Percentiles rank a stretch among this genome's conserved stretches.
Conservation (phyloP, 1,284 basidiomycete species). For the Porogramme epimiltina region DNA sequence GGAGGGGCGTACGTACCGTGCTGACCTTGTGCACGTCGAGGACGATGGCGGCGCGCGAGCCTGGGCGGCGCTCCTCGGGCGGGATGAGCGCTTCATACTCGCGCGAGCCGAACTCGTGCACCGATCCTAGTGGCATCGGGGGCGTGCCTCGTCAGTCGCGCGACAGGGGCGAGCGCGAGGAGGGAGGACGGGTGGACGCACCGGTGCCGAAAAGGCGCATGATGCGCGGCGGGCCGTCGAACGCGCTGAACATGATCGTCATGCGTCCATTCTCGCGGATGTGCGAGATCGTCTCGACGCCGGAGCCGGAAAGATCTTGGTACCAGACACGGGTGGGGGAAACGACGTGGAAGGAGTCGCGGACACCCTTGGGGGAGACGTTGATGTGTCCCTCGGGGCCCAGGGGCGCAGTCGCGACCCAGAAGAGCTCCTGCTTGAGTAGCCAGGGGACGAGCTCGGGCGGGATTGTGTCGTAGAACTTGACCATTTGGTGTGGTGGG, state of each 20-base stretch:
- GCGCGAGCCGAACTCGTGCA: slow-evolving; percentile 55
- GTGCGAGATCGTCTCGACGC: slow-evolving; percentile 59
- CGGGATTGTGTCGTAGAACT: slow-evolving; percentile 53
- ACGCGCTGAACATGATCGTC: slow-evolving; percentile 56
- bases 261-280: slow-evolving; percentile 60
- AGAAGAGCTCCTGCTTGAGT: slow-evolving; percentile 54
- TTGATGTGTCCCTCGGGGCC: slow-evolving; percentile 53
- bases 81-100: slow-evolving; percentile 51
- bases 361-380: slow-evolving; percentile 55
- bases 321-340: slow-evolving; percentile 55
- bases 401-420: slow-evolving; percentile 60
- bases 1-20: slow-evolving; percentile 43
- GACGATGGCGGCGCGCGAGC: slow-evolving; percentile 54
- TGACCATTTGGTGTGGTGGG: no score
- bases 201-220: slow-evolving; percentile 54
- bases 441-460: slow-evolving; percentile 49
- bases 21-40: slow-evolving; percentile 55
- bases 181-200: slow-evolving; percentile 18
- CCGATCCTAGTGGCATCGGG: slow-evolving; percentile 36
- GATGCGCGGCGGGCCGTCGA: slow-evolving; percentile 56
- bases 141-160: not conserved
- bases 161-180: not conserved
- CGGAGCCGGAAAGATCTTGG: slow-evolving; percentile 58
- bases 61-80: slow-evolving; percentile 45
- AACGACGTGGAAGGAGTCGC: slow-evolving; percentile 52